Evolutionary conservation across 768 basidiomycete genomes (phyloP).

Genomic region (Naganishia friedmannii): DNA sequence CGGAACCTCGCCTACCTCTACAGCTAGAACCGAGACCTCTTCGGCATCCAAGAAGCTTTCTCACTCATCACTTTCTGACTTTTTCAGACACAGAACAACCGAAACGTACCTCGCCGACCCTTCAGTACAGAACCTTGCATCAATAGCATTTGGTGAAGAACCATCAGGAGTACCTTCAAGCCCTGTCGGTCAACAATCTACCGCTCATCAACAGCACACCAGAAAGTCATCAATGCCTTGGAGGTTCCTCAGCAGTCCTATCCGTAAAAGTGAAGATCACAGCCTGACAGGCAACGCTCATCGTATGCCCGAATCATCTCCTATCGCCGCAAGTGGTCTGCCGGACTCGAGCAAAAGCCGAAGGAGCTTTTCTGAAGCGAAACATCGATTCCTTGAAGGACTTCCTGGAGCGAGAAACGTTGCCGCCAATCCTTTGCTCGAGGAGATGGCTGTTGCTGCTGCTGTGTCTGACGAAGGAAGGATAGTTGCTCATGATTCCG

Average conservation of each 20-base stretch:
- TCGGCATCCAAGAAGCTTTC: background rate
- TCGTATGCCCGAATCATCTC: background rate
- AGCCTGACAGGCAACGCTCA: background rate
- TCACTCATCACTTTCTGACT: constrained; percentile 4
- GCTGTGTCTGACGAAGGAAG: constrained; percentile 13
- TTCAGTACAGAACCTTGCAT: constrained; percentile 1
- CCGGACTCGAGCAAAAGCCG: background rate
- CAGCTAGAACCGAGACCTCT: background rate
- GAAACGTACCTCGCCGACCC: constrained; percentile 15
- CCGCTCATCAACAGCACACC: background rate
- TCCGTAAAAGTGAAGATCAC: constrained; percentile 10
- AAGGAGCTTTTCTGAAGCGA: background rate
- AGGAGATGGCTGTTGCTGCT: background rate
- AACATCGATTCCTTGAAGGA: background rate
- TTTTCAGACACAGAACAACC: constrained; percentile 6
- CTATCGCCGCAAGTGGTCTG: constrained; percentile 1
- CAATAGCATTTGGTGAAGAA: background rate
- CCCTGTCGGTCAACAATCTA: background rate
- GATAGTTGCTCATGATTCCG: constrained; percentile 17
- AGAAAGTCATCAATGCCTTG: constrained; percentile 1
- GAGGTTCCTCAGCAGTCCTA: constrained; percentile 22
- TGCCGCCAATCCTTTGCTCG: background rate
- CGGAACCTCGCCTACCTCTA: background rate
- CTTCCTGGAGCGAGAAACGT: background rate
- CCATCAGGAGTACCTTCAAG: background rate